A percentile compares a stretch with the other conserved stretches of the same genome.
These are phyloP conservation scores for Earliella scabrosa DNA, from an alignment of 1,284 basidiomycete genomes.

Conservation along the genomic window DNA sequence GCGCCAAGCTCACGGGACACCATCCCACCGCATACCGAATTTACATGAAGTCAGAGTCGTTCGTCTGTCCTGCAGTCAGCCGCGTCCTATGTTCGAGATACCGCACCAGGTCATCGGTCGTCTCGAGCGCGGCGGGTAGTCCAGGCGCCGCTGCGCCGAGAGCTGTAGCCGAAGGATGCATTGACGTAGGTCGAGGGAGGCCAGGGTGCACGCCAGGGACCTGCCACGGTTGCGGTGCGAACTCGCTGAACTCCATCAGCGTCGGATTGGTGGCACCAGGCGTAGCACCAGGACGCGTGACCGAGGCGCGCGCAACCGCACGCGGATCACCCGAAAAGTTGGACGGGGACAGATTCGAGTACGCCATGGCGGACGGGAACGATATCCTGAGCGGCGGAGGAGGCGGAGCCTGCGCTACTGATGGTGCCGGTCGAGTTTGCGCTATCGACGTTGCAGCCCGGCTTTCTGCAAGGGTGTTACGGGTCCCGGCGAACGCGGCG, in stretches of 20 bases:
- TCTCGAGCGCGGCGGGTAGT: slow-evolving; percentile 27
- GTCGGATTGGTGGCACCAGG: slow-evolving; percentile 4
- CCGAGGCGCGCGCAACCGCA: not conserved
- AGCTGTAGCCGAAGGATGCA: not conserved
- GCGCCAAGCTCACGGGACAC: not conserved
- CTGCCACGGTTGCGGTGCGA: slow-evolving; percentile 25
- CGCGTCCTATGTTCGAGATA: slow-evolving; percentile 32
- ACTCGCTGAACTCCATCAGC: slow-evolving; percentile 23
- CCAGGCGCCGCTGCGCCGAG: not conserved
- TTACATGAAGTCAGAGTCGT: slow-evolving; percentile 26
- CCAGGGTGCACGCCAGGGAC: slow-evolving; percentile 7
- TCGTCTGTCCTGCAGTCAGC: slow-evolving; percentile 23
- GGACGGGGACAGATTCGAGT: slow-evolving; percentile 32
- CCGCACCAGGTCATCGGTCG: slow-evolving; percentile 30
- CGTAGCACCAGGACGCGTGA: slow-evolving; percentile 6
- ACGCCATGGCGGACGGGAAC: slow-evolving; percentile 30
- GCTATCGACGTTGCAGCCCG: too few relatives aligned
- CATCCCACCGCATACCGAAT: not conserved
- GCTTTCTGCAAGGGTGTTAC: not conserved
- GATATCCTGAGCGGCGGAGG: slow-evolving; percentile 27
- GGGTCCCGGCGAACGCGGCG: slow-evolving; percentile 12
- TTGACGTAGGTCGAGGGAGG: not conserved
- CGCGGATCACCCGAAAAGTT: slow-evolving; percentile 22
- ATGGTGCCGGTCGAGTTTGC: too few relatives aligned
- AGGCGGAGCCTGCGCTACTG: too few relatives aligned